Evolutionary conservation across 257 asterid species (phyloP), one percentile per base, ranked within the genome.

Genomic region (Craterostigma plantagineum): DNA sequence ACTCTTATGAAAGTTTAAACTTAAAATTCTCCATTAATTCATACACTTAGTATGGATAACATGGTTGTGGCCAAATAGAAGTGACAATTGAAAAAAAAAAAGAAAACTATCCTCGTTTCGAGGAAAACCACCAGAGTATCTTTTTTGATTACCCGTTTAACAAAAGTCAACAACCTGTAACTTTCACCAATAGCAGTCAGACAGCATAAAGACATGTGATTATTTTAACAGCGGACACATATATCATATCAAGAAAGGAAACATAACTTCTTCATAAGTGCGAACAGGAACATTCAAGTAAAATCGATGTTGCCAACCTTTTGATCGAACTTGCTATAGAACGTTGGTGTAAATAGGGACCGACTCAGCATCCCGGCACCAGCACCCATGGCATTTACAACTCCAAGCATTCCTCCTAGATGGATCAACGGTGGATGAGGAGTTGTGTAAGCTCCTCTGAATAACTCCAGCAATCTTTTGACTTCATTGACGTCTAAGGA

Each of bases 371-470:
- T 67, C 49, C 91, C 95, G 9, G 79, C 90, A 66, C 76, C 71
- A 44, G 93, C 92, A 43, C 98, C 98, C 63, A 90, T 59, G 4
- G 75, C 75, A 70, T 77, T 82, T 46, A 83, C 70, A 50, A 69
- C 76, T 46, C 93, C 98, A 60, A 82, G 76, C 92, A 79, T 77
- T 11, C 79, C 98, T 50, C 98, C 94, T 27, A 90, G 75, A 63
- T 65, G 91, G 51, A 70, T 62, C 38, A 72, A 57, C 43, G 77
- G 86, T 51, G 75, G 77, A 51, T 66, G 62, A 58, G 83, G 65
- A 50, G 63, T 51, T 5, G 76, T 64, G 69, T 79, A 82, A 66
- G 71, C 62, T 73, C 62, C 72, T 61, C 75, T 79, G 53, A 65
- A 75, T 48, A 75, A 55, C 45, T 55, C 65, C 34, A 90, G 60